Base-by-base conservation (phyloP, 208 protist species). In the Leishmania turanica region DNA sequence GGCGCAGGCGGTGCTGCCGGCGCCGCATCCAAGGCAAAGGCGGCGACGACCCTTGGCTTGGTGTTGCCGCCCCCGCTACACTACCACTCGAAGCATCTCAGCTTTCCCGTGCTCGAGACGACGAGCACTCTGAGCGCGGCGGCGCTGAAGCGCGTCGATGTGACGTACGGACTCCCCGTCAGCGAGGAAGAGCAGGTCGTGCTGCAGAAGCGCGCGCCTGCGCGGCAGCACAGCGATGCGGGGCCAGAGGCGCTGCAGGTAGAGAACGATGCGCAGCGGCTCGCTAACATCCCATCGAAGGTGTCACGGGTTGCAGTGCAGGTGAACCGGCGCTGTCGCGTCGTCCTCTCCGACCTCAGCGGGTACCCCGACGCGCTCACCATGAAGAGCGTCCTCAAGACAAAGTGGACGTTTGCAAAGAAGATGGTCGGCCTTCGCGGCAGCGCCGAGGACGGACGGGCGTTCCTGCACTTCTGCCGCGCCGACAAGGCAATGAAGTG, bases 201-300 rank as follows among this genome's bases (percentile, higher is more conserved):
- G 54, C 85, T 96, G 82, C 89, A 90, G 66, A 87, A 89, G 45
- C 87, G 89, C 11, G 93, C 91, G 11, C 93, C 93, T 8, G 84
- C 87, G 1, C 87, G 90, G 4, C 79, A 83, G 75, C 88, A 93
- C 60, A 87, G 87, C 72, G 89, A 93, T 53, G 87, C 91, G 19
- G 93, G 89, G 1, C 87, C 91, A 15, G 92, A 95, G 69, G 85
- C 81, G 27, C 73, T 93, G 3, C 84, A 89, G 27, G 70, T 95
- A 21, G 84, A 89, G 40, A 95, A 97, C 84, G 92, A 97, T 88
- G 92, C 92, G 34, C 94, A 97, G 83, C 78, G 84, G n/a, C 91
- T 96, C 78, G 92, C 92, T 24, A 97, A 96, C 77, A 93, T 94
- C 27, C 95, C 95, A 1, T 95, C 92, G 2, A 96, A 97, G 75